phyloP scores from a whole-genome alignment of 2,329 filamentous ascomycete species.

The Pseudocercospora fuligena region DNA sequence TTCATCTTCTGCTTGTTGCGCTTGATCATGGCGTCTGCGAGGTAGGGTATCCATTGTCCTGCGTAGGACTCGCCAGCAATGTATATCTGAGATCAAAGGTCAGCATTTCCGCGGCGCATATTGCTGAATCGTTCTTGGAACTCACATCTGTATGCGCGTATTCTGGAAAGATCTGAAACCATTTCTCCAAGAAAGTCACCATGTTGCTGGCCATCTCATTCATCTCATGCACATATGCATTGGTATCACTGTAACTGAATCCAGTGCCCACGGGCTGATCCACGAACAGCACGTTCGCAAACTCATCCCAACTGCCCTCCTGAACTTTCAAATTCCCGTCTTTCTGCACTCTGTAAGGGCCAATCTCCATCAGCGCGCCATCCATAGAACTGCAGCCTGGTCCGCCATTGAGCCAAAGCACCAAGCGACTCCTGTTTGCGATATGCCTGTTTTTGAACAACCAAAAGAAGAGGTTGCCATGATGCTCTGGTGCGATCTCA shows the following conservation, averaged over 20 bases:
- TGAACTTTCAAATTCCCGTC: slow-evolving; percentile 75
- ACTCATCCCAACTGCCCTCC: slow-evolving; percentile 98
- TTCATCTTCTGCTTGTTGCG: slow-evolving; percentile 69
- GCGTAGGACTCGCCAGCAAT: slow-evolving; percentile 96
- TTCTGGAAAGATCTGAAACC: slow-evolving; percentile 87
- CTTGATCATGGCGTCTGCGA: slow-evolving; percentile 86
- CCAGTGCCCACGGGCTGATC: slow-evolving; percentile 97
- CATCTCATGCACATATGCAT: slow-evolving; percentile 84
- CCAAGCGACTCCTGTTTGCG: slow-evolving; percentile 84
- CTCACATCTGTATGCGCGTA: slow-evolving; percentile 90
- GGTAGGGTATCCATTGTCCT: slow-evolving; percentile 95
- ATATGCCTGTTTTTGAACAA: slow-evolving; percentile 96
- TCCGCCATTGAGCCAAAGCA: slow-evolving; percentile 96
- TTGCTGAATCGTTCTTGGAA: slow-evolving; percentile 30
- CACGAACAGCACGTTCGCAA: slow-evolving; percentile 94
- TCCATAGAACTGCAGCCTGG: slow-evolving; percentile 98
- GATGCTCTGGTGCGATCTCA: slow-evolving; percentile 80
- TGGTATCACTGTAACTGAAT: slow-evolving; percentile 91
- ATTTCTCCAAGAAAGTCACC: slow-evolving; percentile 86
- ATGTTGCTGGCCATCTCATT: slow-evolving; percentile 90
- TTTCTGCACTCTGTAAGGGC: slow-evolving; percentile 84
- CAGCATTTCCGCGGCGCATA: background rate
- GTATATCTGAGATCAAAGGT: slow-evolving; percentile 70
- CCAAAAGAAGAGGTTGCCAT: slow-evolving; percentile 99
- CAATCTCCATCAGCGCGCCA: slow-evolving; percentile 93